phyloP scores from a whole-genome alignment of 83 land plant species.

The Picea engelmannii region DNA sequence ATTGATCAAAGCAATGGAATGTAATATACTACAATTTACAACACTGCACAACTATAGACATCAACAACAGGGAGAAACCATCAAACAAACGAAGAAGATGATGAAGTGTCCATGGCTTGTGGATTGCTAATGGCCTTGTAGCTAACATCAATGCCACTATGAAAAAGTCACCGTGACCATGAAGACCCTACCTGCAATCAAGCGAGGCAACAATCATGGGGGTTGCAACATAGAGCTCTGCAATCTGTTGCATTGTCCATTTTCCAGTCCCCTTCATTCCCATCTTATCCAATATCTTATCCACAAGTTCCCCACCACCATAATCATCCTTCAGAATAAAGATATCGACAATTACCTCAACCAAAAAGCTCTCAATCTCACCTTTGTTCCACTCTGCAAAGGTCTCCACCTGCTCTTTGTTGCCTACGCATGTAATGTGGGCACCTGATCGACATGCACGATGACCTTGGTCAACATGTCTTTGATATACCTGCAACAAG shows the following conservation, averaged over 20 bases:
- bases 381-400: constrained; percentile 46
- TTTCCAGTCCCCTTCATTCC: constrained; percentile 56
- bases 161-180: too few relatives aligned
- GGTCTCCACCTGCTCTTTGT: constrained; percentile 15
- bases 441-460: constrained; percentile 40
- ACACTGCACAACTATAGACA: too few relatives aligned
- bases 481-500: neutral
- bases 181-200: constrained; percentile 27
- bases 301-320: constrained; percentile 35
- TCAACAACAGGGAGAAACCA: too few relatives aligned
- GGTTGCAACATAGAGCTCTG: constrained; percentile 49
- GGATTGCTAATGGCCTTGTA: too few relatives aligned
- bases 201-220: constrained; percentile 54
- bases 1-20: too few relatives aligned
- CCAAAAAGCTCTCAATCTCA: constrained; percentile 42
- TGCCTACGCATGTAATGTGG: neutral
- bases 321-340: constrained; percentile 39
- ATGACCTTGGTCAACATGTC: constrained; percentile 19
- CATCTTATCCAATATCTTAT: constrained; percentile 53
- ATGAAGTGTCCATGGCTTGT: too few relatives aligned
- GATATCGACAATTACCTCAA: constrained; percentile 39
- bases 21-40: too few relatives aligned
- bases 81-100: too few relatives aligned
- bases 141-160: too few relatives aligned
- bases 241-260: constrained; percentile 63